Evolutionary conservation across 2,329 filamentous ascomycete genomes (phyloP).

Genomic region (Neurospora sp.): DNA sequence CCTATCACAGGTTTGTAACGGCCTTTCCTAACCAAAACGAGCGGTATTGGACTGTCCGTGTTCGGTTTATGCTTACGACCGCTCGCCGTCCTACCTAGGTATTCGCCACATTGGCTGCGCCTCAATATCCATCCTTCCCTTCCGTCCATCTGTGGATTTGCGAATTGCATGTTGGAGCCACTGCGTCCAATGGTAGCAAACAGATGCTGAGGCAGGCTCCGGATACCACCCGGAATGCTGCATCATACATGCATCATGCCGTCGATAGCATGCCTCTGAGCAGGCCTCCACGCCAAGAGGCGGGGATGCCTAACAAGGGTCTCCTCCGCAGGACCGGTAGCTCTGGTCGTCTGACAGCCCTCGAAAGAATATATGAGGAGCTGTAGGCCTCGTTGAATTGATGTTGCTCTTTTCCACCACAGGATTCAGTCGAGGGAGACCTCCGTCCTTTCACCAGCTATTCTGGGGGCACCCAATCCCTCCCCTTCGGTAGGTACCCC

Average conservation of each 20-base stretch:
- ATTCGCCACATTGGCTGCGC: too few species aligned
- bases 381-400: not conserved
- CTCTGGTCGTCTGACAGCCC: not conserved
- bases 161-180: not conserved
- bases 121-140: too few species aligned
- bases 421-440: not conserved
- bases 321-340: too few species aligned
- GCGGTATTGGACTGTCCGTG: too few species aligned
- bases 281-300: not conserved
- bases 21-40: too few species aligned
- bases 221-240: not conserved
- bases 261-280: not conserved
- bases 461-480: not conserved
- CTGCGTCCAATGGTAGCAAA: not conserved
- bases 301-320: not conserved
- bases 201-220: not conserved
- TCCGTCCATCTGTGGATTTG: not conserved
- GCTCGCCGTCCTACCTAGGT: too few species aligned
- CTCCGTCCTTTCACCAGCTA: not conserved
- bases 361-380: not conserved
- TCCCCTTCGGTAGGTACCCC: not conserved
- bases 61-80: too few species aligned
- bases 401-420: not conserved
- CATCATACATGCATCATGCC: not conserved
- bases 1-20: too few species aligned